phyloP scores from a whole-genome alignment of 2,329 filamentous ascomycete genomes.

The Aspergillus sp. region DNA sequence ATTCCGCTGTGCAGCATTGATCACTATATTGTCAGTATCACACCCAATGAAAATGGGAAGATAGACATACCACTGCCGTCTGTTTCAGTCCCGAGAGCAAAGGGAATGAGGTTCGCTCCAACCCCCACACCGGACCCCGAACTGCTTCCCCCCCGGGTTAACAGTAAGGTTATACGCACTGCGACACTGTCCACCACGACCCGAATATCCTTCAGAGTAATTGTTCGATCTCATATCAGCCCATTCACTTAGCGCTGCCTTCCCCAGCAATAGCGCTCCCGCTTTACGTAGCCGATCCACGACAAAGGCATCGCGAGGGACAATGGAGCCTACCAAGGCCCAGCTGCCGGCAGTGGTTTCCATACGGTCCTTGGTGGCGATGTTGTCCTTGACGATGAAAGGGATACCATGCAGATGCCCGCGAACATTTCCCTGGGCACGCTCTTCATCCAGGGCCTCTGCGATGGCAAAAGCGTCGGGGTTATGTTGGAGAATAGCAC shows the following conservation, averaged over 20 bases:
- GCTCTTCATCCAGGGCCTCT: conserved; percentile 55
- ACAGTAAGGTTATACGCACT: conserved; percentile 65
- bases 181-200: conserved; percentile 59
- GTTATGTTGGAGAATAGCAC: conserved; percentile 59
- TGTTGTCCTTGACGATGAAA: conserved; percentile 67
- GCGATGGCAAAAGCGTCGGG: conserved; percentile 64
- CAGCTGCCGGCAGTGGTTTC: conserved; percentile 69
- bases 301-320: conserved; percentile 64
- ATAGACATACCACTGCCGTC: conserved; percentile 53
- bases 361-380: conserved; percentile 64
- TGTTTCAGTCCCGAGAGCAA: conserved; percentile 69
- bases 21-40: conserved; percentile 41
- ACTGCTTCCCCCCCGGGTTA: conserved; percentile 63
- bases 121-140: conserved; percentile 64
- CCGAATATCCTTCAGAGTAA: conserved; percentile 65
- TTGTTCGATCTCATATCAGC: conserved; percentile 65
- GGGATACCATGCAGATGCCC: conserved; percentile 71
- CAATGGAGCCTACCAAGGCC: conserved; percentile 61
- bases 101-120: conserved; percentile 57
- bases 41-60: neutral
- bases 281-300: conserved; percentile 58
- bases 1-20: conserved; percentile 67
- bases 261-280: conserved; percentile 66
- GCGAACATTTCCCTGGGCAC: conserved; percentile 51
- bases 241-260: conserved; percentile 69